Evolutionary conservation across 2,329 filamentous ascomycete genomes (phyloP), one percentile per base, ranked within the genome.

Genomic region (Apiospora marii): DNA sequence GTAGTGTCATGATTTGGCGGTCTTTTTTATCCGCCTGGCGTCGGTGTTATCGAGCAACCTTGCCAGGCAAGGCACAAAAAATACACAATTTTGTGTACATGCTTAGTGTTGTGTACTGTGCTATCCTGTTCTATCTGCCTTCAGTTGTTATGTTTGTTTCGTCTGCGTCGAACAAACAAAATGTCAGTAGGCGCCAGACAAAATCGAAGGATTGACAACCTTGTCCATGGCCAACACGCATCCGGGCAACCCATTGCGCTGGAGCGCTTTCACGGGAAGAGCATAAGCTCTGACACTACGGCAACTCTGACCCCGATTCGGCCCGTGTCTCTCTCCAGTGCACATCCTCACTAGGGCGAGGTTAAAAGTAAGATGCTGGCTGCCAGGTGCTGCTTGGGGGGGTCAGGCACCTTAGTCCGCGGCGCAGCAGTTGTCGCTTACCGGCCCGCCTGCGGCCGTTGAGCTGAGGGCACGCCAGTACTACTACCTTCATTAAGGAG

Each of bases 241-340:
- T 37, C 34, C 12, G 58, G 58, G 13, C 58, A 64, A 61, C 58
- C 58, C 58, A 64, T 64, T 41, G 34, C 58, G 34, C 58, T 64
- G 58, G 58, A 64, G 58, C 58, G 58, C 58, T 64, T 64, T 64
- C 34, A 41, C 58, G 58, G 58, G 58, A 64, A 64, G 58, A 64
- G 58, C 58, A 64, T 22, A 64, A 64, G 58, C 58, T 41, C 30
- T 64, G 34, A 64, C 58, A 64, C 58, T 64, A 64, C 58, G 58
- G 58, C 34, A 64, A 64, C 30, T n/a, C 58, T 64, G 58, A 64
- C 34, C 37, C 37, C 58, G 58, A 64, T 41, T 64, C 58, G 58
- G 58, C 34, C 58, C 58, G 58, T n/a, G 58, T n/a, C 58, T 24
- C 58, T 41, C 58, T 64, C 58, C 58, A 64, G 58, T 64, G 58